Conservation (phyloP, 306 rosid genomes). For the Begonia loranthoides region DNA sequence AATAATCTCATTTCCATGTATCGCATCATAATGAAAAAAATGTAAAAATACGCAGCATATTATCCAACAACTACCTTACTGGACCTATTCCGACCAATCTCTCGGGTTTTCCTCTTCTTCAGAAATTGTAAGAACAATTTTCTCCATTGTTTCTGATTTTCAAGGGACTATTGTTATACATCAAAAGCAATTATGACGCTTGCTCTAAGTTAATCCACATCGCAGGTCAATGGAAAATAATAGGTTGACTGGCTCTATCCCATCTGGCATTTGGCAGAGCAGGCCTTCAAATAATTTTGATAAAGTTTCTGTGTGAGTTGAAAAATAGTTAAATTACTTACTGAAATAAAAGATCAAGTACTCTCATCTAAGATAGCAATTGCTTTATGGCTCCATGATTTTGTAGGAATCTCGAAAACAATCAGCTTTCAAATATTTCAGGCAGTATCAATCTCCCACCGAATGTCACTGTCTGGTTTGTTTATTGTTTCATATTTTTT, state of each 20-base stretch:
- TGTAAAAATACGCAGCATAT: constrained; percentile 27
- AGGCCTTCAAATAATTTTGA: constrained; percentile 24
- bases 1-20: not conserved
- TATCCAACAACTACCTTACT: constrained; percentile 64
- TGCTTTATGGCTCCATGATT: constrained; percentile 14
- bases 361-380: not conserved
- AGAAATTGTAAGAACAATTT: constrained; percentile 45
- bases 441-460: constrained; percentile 40
- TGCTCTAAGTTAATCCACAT: constrained; percentile 11
- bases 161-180: not conserved
- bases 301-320: constrained; percentile 47
- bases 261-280: constrained; percentile 59
- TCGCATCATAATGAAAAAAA: no score
- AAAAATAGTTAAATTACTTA: constrained; percentile 9
- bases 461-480: constrained; percentile 66
- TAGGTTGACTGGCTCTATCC: constrained; percentile 40
- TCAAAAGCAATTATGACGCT: not conserved
- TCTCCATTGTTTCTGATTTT: not conserved
- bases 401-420: constrained; percentile 77
- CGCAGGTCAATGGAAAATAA: constrained; percentile 87
- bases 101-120: constrained; percentile 50
- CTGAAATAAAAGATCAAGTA: not conserved
- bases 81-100: constrained; percentile 55
- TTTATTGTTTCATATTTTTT: constrained; percentile 17
- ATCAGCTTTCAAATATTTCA: constrained; percentile 29